Percentiles rank a stretch among this genome's conserved stretches.
phyloP scores from a whole-genome alignment of 2,329 filamentous ascomycete species.

The Fonsecaea pedrosoi region DNA sequence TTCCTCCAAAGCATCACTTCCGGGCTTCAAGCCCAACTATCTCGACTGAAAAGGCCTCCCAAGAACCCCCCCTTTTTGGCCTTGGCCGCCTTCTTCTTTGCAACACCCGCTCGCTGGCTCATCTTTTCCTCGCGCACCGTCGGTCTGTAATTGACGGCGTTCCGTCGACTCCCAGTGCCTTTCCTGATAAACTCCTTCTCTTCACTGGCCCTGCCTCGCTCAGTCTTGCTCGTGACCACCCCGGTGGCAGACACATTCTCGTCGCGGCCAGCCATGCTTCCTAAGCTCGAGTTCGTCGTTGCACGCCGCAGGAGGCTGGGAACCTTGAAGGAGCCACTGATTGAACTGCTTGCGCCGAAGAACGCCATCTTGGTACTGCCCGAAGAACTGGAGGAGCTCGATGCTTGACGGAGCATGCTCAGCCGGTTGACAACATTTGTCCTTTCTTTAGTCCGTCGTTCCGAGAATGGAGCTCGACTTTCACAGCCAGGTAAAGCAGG shows the following conservation, averaged over 20 bases:
- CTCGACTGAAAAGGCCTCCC: conserved; percentile 34
- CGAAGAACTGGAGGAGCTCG: conserved; percentile 46
- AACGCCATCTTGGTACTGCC: conserved; percentile 38
- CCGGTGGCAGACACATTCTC: conserved; percentile 40
- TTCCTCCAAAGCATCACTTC: not conserved
- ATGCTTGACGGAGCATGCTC: conserved; percentile 53
- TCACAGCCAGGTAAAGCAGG: conserved; percentile 33
- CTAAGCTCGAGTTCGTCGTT: conserved; percentile 39
- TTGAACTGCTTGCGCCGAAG: conserved; percentile 28
- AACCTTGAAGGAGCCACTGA: conserved; percentile 27
- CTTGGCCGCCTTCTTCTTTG: conserved; percentile 35
- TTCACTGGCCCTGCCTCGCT: conserved; percentile 37
- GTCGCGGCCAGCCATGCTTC: conserved; percentile 29
- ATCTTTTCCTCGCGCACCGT: conserved; percentile 39
- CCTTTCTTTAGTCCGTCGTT: conserved; percentile 46
- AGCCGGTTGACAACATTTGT: conserved; percentile 54
- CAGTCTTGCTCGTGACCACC: conserved; percentile 37
- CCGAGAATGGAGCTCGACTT: conserved; percentile 40
- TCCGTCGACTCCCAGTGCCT: conserved; percentile 35
- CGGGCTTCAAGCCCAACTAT: conserved; percentile 35
- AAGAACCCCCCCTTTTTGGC: conserved; percentile 36
- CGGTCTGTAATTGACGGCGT: conserved; percentile 39
- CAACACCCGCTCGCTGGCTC: conserved; percentile 37
- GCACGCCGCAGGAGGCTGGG: conserved; percentile 39
- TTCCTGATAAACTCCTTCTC: conserved; percentile 41